A percentile compares a stretch with the other conserved stretches of the same genome.
Evolutionary conservation across 129 eudicot genomes (phyloP).

Genomic region (Helianthus tuberosus): DNA sequence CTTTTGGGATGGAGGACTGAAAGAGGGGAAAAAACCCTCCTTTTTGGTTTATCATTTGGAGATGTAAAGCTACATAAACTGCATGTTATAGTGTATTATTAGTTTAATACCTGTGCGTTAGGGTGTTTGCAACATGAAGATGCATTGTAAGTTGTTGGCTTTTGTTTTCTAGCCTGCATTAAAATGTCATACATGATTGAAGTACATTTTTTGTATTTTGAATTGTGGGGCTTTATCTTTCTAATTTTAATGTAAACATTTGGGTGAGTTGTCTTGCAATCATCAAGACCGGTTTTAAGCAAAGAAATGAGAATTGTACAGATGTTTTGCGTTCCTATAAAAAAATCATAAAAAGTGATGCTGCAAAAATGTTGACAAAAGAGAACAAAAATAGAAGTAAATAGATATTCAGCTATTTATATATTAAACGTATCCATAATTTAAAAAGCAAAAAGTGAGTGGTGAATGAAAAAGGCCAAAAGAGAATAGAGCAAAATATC

Average conservation of each 20-base stretch:
- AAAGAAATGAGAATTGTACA: background rate
- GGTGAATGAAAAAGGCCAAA: too few relatives aligned
- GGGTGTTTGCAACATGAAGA: constrained; percentile 19
- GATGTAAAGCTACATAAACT: constrained; percentile 33
- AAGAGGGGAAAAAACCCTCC: background rate
- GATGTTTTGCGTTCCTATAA: background rate
- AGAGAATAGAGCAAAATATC: too few relatives aligned
- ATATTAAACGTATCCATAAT: too few relatives aligned
- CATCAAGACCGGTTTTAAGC: too few relatives aligned
- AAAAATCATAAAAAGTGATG: background rate
- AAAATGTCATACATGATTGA: background rate
- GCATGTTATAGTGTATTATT: constrained; percentile 28
- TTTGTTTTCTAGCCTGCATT: too few relatives aligned
- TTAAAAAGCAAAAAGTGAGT: too few relatives aligned
- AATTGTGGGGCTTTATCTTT: background rate
- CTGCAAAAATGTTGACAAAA: too few relatives aligned
- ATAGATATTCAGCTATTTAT: too few relatives aligned
- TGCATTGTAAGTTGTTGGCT: too few relatives aligned
- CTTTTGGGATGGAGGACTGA: constrained; percentile 13
- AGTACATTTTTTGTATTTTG: background rate
- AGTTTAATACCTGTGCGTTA: background rate
- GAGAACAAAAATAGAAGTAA: too few relatives aligned
- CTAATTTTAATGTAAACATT: too few relatives aligned
- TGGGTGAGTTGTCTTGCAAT: too few relatives aligned
- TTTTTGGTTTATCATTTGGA: constrained; percentile 27